Conservation (phyloP, 129 eudicot species). For the Flaveria brownii region DNA sequence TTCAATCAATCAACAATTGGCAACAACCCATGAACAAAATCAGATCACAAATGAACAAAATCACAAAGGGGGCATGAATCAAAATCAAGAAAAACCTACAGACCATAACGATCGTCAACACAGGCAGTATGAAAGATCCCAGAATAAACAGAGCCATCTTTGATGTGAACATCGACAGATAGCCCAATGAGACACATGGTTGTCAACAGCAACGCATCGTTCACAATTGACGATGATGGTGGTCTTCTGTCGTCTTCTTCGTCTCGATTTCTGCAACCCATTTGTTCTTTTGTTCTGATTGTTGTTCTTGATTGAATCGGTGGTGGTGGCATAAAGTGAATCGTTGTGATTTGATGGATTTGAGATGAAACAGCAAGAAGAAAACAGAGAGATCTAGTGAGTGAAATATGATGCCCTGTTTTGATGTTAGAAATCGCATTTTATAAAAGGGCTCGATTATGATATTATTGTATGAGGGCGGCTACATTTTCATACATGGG, state of each 20-base stretch:
- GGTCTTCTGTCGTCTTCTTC: conserved; percentile 30
- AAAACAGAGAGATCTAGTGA: conserved; percentile 30
- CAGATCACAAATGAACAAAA: conserved; percentile 20
- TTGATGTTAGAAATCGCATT: conserved; percentile 4
- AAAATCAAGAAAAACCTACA: conserved; percentile 55
- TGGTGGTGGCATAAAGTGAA: conserved; percentile 12
- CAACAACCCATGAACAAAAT: background rate
- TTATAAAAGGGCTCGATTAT: conserved; percentile 27
- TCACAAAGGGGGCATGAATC: background rate
- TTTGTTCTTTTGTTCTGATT: conserved; percentile 5
- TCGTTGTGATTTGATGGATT: conserved; percentile 21
- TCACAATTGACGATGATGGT: conserved; percentile 22
- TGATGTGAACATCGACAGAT: conserved; percentile 71
- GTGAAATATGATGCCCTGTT: conserved; percentile 11
- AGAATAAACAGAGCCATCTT: conserved; percentile 16
- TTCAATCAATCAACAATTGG: too few relatives aligned
- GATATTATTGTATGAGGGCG: conserved; percentile 8
- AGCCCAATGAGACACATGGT: conserved; percentile 82
- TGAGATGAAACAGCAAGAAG: background rate
- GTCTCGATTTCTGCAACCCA: conserved; percentile 52
- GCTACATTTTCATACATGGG: conserved; percentile 7
- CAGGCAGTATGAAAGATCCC: conserved; percentile 56
- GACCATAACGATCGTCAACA: conserved; percentile 61
- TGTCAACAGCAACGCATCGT: conserved; percentile 66
- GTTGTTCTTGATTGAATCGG: background rate